These are phyloP conservation scores for Cyberlindnera americana DNA, from an alignment of 805 yeast species.

Conservation along the genomic window DNA sequence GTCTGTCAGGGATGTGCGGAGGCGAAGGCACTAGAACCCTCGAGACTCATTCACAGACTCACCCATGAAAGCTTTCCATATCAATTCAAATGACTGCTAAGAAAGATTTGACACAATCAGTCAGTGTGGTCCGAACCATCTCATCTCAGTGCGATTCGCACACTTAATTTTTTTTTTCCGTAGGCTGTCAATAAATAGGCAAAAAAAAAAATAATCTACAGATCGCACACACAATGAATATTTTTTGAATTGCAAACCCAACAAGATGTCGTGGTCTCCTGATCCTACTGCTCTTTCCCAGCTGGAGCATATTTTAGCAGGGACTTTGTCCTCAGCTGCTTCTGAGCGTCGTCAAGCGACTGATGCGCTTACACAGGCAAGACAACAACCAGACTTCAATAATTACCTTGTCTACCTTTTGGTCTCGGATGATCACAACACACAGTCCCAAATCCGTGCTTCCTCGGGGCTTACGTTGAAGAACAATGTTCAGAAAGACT, in stretches of 20 bases:
- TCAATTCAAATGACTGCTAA: too few relatives aligned
- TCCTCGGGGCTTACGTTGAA: constrained; percentile 86
- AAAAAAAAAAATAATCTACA: not conserved
- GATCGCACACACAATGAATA: too few relatives aligned
- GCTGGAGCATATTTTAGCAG: constrained; percentile 60
- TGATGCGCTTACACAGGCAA: constrained; percentile 67
- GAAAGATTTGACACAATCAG: too few relatives aligned
- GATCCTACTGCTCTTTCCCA: constrained; percentile 59
- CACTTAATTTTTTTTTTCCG: not conserved
- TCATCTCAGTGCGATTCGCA: constrained; percentile 4
- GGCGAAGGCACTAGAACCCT: constrained; percentile 44
- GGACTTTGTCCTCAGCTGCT: constrained; percentile 63
- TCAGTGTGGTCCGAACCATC: constrained; percentile 3
- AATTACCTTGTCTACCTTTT: constrained; percentile 75
- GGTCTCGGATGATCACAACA: constrained; percentile 43
- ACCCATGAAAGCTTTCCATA: too few relatives aligned
- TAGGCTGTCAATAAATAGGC: not conserved
- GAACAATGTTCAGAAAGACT: constrained; percentile 54
- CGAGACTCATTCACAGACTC: constrained; percentile 23
- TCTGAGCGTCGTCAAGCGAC: constrained; percentile 62
- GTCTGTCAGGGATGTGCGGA: constrained; percentile 48
- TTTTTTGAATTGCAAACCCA: too few relatives aligned
- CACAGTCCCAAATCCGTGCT: constrained; percentile 63
- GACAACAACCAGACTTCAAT: constrained; percentile 69
- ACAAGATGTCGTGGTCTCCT: constrained; percentile 61